Conservation (phyloP, 768 basidiomycete species). For the Clitopilus passeckerianus region DNA sequence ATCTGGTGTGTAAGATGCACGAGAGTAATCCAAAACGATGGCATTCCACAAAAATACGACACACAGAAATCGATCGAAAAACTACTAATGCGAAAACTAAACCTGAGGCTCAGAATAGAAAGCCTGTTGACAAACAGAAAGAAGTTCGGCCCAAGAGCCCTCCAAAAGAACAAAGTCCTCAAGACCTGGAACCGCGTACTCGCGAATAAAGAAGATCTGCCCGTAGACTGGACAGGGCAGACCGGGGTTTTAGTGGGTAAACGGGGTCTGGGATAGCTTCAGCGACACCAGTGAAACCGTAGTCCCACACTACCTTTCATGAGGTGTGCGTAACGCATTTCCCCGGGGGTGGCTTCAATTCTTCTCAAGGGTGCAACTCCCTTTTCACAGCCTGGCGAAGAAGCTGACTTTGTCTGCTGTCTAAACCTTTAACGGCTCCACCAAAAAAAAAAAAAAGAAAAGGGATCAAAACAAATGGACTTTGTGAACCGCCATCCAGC, state of each 20-base stretch:
- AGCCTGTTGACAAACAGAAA: not conserved
- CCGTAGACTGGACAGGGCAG: not conserved
- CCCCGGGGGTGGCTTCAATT: not conserved
- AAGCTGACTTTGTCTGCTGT: not conserved
- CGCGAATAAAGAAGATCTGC: not conserved
- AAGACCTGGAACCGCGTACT: not conserved
- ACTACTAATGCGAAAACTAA: not conserved
- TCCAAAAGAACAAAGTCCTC: not conserved
- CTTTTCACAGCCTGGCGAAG: not conserved
- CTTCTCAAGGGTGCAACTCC: not conserved
- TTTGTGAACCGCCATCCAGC: no score
- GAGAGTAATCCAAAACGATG: not conserved
- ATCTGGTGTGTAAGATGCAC: not conserved
- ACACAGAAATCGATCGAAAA: not conserved
- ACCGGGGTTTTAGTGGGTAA: not conserved
- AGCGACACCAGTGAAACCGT: not conserved
- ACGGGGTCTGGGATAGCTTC: not conserved
- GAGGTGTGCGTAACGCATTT: not conserved
- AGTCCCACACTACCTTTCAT: not conserved
- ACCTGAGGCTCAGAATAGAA: not conserved
- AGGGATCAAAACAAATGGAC: no score
- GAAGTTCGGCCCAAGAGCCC: not conserved
- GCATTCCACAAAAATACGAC: not conserved
- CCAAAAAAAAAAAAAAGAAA: not conserved
- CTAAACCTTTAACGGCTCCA: not conserved